Evolutionary conservation across 495 filamentous ascomycete genomes (phyloP), one percentile per base, ranked within the genome.

Genomic region (Penicillium manginii): DNA sequence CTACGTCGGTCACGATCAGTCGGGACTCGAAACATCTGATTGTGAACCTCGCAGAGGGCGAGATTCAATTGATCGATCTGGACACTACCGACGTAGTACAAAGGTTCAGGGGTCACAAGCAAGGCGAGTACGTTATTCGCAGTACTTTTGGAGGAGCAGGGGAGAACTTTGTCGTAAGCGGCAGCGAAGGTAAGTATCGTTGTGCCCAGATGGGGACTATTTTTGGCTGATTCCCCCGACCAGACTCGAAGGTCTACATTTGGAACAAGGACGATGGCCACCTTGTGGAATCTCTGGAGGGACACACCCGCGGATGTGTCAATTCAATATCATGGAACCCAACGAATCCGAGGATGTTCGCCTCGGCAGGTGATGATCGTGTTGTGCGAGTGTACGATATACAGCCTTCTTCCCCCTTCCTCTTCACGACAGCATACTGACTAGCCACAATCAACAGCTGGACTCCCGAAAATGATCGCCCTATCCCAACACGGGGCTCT

Each of bases 251-350:
- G 23, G 78, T 98, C 51, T 91, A 88, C 64, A 89, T 98, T 59
- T 98, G 93, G 92, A 90, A 94, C 67, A 93, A 92, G 70, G 82
- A 87, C 42, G 93, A 87, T 31, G 91, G 89, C 3, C 78, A 78
- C 2, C 79, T 89, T 4, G 85, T 98, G 7, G 89, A 91, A 63
- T 86, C 81, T 32, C 76, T 97, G 17, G 83, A 88, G 14, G 93
- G 87, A 0, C 93, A 98, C 61, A 72, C 70, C 0, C 78, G 83
- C 8, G 88, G 91, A 11, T 88, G 84, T 53, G 93, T 96, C 53
- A 98, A 97, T 73, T 82, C 91, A n/a, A 89, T 96, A 33, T 82
- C 89, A 7, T 98, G 94, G 94, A 96, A 93, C 63, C 92, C 93
- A 1, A 78, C 75, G 3, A 81, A 96, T 69, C 87, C 91, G 4